These are phyloP conservation scores for Solanum verrucosum DNA, from an alignment of 257 asterid species.

Conservation along the genomic window DNA sequence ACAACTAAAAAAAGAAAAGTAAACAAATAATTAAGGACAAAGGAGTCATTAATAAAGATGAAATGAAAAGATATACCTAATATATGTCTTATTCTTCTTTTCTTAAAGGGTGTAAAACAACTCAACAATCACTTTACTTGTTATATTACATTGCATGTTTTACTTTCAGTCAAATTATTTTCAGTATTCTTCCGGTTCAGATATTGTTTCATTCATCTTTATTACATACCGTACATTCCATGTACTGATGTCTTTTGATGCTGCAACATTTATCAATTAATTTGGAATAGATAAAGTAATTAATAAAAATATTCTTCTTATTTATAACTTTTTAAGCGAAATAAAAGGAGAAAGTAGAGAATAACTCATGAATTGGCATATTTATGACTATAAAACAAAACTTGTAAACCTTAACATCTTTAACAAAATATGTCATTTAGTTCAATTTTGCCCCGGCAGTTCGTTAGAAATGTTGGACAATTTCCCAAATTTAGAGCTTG, in stretches of 20 bases:
- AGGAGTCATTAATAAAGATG: neutral
- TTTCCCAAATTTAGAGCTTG: neutral
- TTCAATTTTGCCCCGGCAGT: neutral
- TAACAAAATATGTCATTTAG: neutral
- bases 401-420: neutral
- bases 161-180: too few relatives aligned
- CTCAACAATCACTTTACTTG: too few relatives aligned
- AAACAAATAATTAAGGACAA: too few relatives aligned
- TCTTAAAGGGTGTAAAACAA: too few relatives aligned
- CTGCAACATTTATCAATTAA: too few relatives aligned
- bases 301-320: neutral
- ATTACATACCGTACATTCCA: too few relatives aligned
- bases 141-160: too few relatives aligned
- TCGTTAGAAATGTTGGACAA: neutral
- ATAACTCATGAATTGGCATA: neutral
- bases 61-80: neutral
- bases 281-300: neutral
- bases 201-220: too few relatives aligned
- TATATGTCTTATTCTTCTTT: neutral
- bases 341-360: neutral
- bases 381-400: neutral
- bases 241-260: too few relatives aligned
- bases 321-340: neutral
- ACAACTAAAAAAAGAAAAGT: too few relatives aligned
- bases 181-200: too few relatives aligned